Conservation (phyloP, 768 basidiomycete species). For the Hericium coralloides region DNA sequence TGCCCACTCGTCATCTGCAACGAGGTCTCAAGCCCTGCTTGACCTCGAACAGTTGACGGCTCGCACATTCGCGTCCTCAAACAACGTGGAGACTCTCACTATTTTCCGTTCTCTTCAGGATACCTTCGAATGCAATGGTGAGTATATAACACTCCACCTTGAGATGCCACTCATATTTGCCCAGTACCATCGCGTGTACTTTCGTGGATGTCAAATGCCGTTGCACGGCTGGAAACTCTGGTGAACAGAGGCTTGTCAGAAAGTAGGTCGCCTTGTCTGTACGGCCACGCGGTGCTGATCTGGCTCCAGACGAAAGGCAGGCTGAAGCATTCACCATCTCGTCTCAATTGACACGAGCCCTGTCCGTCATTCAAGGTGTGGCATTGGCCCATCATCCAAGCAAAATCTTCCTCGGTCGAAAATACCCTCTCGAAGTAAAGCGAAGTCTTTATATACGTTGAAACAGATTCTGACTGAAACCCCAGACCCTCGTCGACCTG, state of each 20-base stretch:
- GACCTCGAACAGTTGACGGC: constrained; percentile 28
- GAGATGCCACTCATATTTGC: background rate
- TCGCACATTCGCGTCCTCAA: constrained; percentile 44
- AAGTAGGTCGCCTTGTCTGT: constrained; percentile 21
- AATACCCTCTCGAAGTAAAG: constrained; percentile 58
- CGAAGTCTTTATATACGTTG: background rate
- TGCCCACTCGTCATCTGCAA: constrained; percentile 41
- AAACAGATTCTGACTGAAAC: background rate
- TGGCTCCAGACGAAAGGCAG: constrained; percentile 31
- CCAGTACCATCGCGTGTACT: constrained; percentile 65
- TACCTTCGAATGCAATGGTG: constrained; percentile 78
- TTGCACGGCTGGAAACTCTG: constrained; percentile 39
- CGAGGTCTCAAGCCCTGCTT: constrained; percentile 46
- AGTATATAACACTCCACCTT: constrained; percentile 17
- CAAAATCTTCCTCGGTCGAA: constrained; percentile 63
- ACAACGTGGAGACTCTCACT: constrained; percentile 32
- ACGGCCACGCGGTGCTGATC: background rate
- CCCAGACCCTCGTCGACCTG: constrained; percentile 62
- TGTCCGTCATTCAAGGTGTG: constrained; percentile 73
- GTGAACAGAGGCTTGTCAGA: constrained; percentile 38
- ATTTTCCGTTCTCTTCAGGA: constrained; percentile 54
- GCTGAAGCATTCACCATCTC: constrained; percentile 40
- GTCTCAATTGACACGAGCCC: constrained; percentile 44
- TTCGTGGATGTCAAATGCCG: constrained; percentile 48
- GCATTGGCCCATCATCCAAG: constrained; percentile 58